Base-by-base conservation (phyloP, 257 asterid genomes). In the Forsythia suspensa region DNA sequence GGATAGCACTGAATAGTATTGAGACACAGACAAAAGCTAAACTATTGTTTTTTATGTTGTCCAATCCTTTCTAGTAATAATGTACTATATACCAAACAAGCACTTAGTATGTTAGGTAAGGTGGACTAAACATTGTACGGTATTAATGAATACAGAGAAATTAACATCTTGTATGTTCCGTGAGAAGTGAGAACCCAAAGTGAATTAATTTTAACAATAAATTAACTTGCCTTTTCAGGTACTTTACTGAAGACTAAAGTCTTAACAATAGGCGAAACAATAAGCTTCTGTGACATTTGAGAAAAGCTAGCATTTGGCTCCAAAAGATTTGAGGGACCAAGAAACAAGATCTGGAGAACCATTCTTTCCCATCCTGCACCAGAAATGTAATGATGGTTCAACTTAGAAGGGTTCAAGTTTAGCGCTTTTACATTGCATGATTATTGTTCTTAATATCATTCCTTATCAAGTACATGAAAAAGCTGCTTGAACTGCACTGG, bases 331-430 rank as follows among this genome's bases (percentile, higher is more conserved):
- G 99, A 95, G 38, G 99, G 98, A 71, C 99, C 98, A 16, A 95
- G 97, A 84, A 95, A 95, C 88, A 95, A 83, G 78, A 95, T 95
- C 84, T 95, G 99, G 78, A 95, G 97, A 82, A 95, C 99, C 98
- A 95, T 95, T 89, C 99, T 91, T 80, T 95, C 97, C 98, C 98
- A 95, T 71, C 98, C 99, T 95, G 87, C 52, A 81, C 36, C 71
- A 72, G 72, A 69, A 24, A 24, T 24, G 24, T 24, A 24, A 37
- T 1, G 46, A 52, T 5, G 12, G 24, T 55, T 51, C 80, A 65
- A 46, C 55, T 68, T 40, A 77, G 37, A n/a, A 36, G 65, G 43
- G 73, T 38, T 8, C 66, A 42, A 44, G 71, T 21, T 48, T 44
- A 24, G 16, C 39, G 46, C 75, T 67, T 55, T 71, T 67, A 11